A percentile compares a stretch with the other conserved stretches of the same genome.
Conservation (phyloP, 768 basidiomycete genomes). For the Serendipita sp. region DNA sequence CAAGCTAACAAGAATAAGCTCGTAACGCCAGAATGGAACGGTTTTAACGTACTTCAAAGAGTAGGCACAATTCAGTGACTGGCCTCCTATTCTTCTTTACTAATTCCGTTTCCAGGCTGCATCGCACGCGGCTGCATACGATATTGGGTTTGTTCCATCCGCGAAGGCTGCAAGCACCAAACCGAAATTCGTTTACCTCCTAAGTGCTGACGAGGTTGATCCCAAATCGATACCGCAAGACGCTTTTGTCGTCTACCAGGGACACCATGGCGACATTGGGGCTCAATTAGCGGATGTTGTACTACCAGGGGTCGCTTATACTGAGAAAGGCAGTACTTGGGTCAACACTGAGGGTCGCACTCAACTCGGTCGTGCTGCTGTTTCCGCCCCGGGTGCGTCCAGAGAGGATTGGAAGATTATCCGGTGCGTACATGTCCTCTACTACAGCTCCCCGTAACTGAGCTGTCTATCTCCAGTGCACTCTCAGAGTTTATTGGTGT, state of each 20-base stretch:
- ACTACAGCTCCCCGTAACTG: neutral
- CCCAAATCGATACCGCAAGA: constrained; percentile 73
- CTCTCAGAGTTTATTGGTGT: constrained; percentile 72
- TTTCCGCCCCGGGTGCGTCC: constrained; percentile 85
- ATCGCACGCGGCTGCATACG: constrained; percentile 86
- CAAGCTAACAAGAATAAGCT: constrained; percentile 59
- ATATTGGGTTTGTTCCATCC: constrained; percentile 83
- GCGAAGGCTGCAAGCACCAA: constrained; percentile 53
- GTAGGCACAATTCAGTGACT: constrained; percentile 26
- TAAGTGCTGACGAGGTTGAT: constrained; percentile 90
- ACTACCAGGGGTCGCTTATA: constrained; percentile 84
- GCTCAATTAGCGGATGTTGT: constrained; percentile 96
- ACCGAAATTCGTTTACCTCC: constrained; percentile 91
- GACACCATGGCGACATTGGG: constrained; percentile 93
- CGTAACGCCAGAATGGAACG: constrained; percentile 85
- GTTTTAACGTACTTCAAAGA: constrained; percentile 82
- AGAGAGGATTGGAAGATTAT: constrained; percentile 98
- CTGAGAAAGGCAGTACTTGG: constrained; percentile 83
- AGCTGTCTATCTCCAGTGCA: constrained; percentile 33
- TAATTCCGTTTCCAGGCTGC: constrained; percentile 38
- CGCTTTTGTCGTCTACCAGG: constrained; percentile 97
- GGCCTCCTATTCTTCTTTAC: neutral
- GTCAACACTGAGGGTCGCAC: constrained; percentile 92
- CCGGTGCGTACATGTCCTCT: constrained; percentile 33
- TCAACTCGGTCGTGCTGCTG: constrained; percentile 81